These are phyloP conservation scores for Wickerhamomyces queroliae DNA, from an alignment of 805 yeast genomes.

Conservation along the genomic window DNA sequence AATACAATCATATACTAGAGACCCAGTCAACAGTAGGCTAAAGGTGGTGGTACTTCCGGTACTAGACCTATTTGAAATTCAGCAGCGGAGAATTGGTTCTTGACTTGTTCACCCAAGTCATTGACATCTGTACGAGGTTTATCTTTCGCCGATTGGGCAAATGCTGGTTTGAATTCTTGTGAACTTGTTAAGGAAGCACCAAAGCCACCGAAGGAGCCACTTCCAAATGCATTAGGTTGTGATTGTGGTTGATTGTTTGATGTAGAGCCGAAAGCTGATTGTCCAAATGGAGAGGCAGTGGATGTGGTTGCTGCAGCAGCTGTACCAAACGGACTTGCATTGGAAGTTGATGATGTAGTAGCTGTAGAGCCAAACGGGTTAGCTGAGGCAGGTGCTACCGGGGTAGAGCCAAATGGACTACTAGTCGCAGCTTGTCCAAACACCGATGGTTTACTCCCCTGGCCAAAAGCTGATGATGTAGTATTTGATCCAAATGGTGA, in stretches of 20 bases:
- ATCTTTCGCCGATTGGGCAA: slow-evolving; percentile 29
- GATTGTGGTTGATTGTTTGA: neutral
- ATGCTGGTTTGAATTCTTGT: slow-evolving; percentile 15
- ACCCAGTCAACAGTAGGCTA: slow-evolving; percentile 29
- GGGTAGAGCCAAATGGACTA: neutral
- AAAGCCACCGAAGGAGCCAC: slow-evolving; percentile 1
- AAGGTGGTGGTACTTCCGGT: slow-evolving; percentile 73
- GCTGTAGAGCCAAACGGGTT: slow-evolving; percentile 4
- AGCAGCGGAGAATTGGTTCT: slow-evolving; percentile 40
- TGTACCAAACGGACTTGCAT: neutral
- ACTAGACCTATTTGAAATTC: slow-evolving; percentile 53
- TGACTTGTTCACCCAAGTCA: slow-evolving; percentile 37
- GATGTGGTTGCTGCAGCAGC: slow-evolving; percentile 3
- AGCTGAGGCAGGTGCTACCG: slow-evolving; percentile 2
- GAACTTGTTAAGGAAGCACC: slow-evolving; percentile 2
- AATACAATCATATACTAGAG: no score
- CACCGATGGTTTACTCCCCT: neutral
- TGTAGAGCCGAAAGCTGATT: neutral
- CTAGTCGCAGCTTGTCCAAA: slow-evolving; percentile 3
- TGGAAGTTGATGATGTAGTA: neutral
- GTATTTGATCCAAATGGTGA: slow-evolving; percentile 4
- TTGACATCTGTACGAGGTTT: slow-evolving; percentile 24
- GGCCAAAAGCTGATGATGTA: slow-evolving; percentile 5
- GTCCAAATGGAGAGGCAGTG: slow-evolving; percentile 21
- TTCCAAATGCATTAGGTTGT: slow-evolving; percentile 7